Percentiles rank a stretch among this genome's conserved stretches.
Conservation (phyloP, 768 basidiomycete genomes). For the Tylopilus plumbeoviolaceoides region DNA sequence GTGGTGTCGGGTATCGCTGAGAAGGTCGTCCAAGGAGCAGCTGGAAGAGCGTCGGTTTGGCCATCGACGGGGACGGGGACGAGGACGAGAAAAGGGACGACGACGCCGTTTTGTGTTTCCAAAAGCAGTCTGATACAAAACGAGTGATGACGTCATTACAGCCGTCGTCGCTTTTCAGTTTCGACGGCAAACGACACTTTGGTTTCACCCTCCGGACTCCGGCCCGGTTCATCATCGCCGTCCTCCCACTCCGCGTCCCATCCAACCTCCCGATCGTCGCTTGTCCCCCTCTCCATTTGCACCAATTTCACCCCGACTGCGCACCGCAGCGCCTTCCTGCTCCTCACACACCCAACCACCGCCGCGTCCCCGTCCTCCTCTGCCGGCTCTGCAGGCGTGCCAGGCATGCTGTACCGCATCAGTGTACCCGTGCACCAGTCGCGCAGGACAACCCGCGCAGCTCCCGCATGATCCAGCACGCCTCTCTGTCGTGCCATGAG, state of each 20-base stretch:
- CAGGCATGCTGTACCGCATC: constrained; percentile 65
- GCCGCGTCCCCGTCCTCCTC: constrained; percentile 49
- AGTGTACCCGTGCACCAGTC: constrained; percentile 82
- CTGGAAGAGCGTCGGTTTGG: constrained; percentile 56
- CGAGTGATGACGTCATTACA: no score
- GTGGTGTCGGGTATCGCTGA: constrained; percentile 47
- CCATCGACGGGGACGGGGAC: constrained; percentile 34
- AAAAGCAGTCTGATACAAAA: no score
- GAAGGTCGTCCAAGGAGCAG: constrained; percentile 60
- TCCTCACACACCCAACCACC: constrained; percentile 44
- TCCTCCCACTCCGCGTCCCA: constrained; percentile 35
- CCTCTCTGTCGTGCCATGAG: constrained; percentile 51
- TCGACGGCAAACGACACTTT: no score
- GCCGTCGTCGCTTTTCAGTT: no score
- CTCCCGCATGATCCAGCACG: constrained; percentile 63
- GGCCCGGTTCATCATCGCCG: constrained; percentile 21
- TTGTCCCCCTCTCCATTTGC: constrained; percentile 38
- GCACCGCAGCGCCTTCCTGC: constrained; percentile 68
- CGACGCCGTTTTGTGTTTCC: no score
- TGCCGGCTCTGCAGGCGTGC: constrained; percentile 10
- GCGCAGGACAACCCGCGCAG: constrained; percentile 74
- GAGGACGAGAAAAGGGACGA: background rate
- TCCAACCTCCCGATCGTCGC: constrained; percentile 41
- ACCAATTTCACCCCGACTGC: constrained; percentile 50
- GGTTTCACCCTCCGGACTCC: no score